Evolutionary conservation across 208 protist genomes (phyloP).

Genomic region (Leishmania amazonensis): DNA sequence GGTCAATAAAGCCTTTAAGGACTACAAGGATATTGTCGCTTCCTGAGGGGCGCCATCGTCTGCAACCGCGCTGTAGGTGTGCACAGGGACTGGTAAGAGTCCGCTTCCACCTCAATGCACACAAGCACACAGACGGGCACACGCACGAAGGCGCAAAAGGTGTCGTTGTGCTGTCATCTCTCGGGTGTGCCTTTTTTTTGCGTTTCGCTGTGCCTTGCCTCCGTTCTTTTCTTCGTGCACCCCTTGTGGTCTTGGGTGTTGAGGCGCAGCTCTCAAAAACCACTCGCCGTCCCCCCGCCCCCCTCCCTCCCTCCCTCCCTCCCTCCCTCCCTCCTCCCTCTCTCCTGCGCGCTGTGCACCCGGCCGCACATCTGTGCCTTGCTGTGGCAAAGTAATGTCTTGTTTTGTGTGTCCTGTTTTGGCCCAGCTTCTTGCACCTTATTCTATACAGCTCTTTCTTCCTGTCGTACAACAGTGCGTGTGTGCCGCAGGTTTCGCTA

Average conservation of each 20-base stretch:
- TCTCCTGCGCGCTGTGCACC: neutral
- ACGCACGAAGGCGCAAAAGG: neutral
- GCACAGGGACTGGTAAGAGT: neutral
- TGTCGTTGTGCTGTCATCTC: neutral
- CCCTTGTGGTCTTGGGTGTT: neutral
- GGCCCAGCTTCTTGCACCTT: neutral
- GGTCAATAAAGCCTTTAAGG: constrained; percentile 48
- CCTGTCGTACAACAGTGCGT: neutral
- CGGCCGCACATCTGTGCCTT: neutral
- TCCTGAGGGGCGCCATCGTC: neutral
- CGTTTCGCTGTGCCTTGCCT: neutral
- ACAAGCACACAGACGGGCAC: neutral
- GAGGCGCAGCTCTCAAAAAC: neutral
- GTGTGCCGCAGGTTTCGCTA: neutral
- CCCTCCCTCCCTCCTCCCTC: neutral
- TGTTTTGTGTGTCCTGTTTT: neutral
- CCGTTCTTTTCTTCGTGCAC: neutral
- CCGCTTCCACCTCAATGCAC: neutral
- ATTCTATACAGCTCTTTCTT: neutral
- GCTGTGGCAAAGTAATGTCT: neutral
- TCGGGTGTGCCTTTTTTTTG: neutral
- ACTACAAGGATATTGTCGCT: constrained; percentile 37
- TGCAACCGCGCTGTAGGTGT: neutral
- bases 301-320: neutral
- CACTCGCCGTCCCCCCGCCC: neutral